phyloP scores from a whole-genome alignment of 1,139 yeast genomes.

The Saccharomyces uvarum region DNA sequence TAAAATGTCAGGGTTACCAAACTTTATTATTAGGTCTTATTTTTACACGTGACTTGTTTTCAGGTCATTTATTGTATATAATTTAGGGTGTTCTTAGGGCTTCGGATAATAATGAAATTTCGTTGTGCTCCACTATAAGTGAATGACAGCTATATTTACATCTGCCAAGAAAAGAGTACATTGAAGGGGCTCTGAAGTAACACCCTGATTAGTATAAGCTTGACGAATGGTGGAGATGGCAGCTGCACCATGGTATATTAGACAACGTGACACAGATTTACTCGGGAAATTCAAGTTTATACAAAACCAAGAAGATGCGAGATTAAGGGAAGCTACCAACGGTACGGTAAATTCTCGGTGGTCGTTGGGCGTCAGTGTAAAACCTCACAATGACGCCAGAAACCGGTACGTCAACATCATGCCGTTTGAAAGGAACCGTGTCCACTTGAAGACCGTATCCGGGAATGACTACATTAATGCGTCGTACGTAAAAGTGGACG shows the following conservation, averaged over 20 bases:
- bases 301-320: slow-evolving; percentile 30
- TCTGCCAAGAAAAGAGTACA: background rate
- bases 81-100: background rate
- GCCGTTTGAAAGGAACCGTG: slow-evolving; percentile 54
- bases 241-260: slow-evolving; percentile 25
- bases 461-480: slow-evolving; percentile 44
- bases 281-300: slow-evolving; percentile 27
- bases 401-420: slow-evolving; percentile 51
- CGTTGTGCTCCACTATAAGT: background rate
- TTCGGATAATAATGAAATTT: background rate
- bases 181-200: background rate
- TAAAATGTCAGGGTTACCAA: background rate
- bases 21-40: background rate
- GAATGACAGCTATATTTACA: background rate
- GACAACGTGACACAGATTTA: slow-evolving; percentile 22
- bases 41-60: too few species aligned
- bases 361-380: slow-evolving; percentile 29
- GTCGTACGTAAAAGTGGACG: slow-evolving; percentile 31
- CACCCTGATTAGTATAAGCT: background rate
- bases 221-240: background rate
- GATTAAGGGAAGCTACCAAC: slow-evolving; percentile 33
- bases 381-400: slow-evolving; percentile 30
- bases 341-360: slow-evolving; percentile 25
- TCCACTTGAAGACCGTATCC: slow-evolving; percentile 34
- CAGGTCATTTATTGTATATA: too few species aligned